Evolutionary conservation across 2,329 filamentous ascomycete genomes (phyloP).

Genomic region (Fusarium marasasianum): DNA sequence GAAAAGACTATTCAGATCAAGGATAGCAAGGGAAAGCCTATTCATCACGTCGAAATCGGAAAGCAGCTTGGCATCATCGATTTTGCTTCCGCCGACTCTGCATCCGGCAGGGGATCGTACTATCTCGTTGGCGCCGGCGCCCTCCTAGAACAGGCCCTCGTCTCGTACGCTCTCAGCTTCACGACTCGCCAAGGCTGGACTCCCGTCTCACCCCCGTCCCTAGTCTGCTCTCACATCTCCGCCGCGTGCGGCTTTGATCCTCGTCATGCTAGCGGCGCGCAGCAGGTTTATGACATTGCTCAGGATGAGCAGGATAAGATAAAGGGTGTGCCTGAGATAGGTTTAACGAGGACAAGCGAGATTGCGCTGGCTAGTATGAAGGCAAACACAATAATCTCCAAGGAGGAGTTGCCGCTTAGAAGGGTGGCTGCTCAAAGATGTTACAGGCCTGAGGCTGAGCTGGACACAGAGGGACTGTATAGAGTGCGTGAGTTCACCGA

Average conservation of each 20-base stretch:
- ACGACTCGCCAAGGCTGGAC: neutral
- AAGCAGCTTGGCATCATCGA: neutral
- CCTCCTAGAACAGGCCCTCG: neutral
- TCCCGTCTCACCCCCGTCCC: neutral
- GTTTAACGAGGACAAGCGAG: neutral
- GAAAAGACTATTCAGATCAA: neutral
- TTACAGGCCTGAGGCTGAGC: neutral
- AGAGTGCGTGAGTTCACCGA: neutral
- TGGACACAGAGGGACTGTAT: fast-evolving
- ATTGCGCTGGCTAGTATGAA: neutral
- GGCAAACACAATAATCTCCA: neutral
- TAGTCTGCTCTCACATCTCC: neutral
- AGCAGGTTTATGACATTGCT: neutral
- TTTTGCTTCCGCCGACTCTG: neutral
- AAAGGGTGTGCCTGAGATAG: neutral
- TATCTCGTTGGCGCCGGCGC: neutral
- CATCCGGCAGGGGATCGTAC: too few relatives aligned
- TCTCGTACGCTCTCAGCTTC: neutral
- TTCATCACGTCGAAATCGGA: neutral
- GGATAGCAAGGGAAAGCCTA: neutral
- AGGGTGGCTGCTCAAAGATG: neutral
- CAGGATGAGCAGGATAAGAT: neutral
- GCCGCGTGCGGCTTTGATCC: neutral
- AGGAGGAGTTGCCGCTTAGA: neutral
- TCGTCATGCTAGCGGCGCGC: neutral